phyloP scores from a whole-genome alignment of 768 basidiomycete species.

The Obba rivulosa region DNA sequence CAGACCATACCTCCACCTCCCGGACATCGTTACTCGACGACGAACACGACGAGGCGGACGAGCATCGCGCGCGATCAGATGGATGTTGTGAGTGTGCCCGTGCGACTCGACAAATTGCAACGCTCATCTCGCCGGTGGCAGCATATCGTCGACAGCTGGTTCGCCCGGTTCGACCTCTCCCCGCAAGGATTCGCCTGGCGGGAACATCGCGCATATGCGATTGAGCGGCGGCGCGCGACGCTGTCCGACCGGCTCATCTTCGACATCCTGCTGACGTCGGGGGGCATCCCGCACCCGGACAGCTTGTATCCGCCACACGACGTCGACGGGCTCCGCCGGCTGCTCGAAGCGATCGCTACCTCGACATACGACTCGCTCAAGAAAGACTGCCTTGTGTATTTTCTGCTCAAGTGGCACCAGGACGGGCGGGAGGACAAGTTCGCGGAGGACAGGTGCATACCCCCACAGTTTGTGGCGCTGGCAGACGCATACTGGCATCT shows the following conservation, averaged over 20 bases:
- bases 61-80: too few species aligned
- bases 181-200: conserved; percentile 55
- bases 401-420: conserved; percentile 72
- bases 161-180: conserved; percentile 43
- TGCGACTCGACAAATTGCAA: too few species aligned
- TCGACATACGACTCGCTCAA: conserved; percentile 71
- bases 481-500: conserved; percentile 86
- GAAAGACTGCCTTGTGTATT: conserved; percentile 77
- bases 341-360: conserved; percentile 56
- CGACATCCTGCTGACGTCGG: conserved; percentile 64
- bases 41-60: too few species aligned
- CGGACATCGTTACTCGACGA: too few species aligned
- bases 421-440: conserved; percentile 55
- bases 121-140: too few species aligned
- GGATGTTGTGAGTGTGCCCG: too few species aligned
- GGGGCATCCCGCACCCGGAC: conserved; percentile 55
- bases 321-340: conserved; percentile 42
- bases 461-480: conserved; percentile 68
- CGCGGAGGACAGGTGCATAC: conserved; percentile 52
- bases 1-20: too few species aligned
- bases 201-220: conserved; percentile 45
- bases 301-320: conserved; percentile 66
- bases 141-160: too few species aligned
- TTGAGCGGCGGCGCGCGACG: conserved; percentile 55
- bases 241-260: conserved; percentile 66